Evolutionary conservation across 306 rosid genomes (phyloP), one percentile per base, ranked within the genome.

Genomic region (Medicago ruthenica): DNA sequence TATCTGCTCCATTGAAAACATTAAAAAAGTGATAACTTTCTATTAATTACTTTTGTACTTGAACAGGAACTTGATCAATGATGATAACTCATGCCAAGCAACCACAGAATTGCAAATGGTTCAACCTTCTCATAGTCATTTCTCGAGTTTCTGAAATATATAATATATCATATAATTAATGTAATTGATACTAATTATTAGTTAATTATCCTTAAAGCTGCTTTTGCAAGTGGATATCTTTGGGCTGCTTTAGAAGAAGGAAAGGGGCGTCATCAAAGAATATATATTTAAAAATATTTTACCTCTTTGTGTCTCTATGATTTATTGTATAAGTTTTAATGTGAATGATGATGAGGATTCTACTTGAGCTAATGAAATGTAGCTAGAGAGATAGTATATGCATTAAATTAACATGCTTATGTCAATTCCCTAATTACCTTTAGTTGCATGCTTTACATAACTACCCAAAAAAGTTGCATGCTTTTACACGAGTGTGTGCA

Each of bases 21-120:
- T 65, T 4, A 9, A 67, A 70, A 62, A 73, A 5, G 45, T 55
- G 17, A 36, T 9, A 1, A n/a, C n/a, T n/a, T n/a, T 57, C 11
- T 11, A 58, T 42, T 9, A 45, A 20, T 70, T 76, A 6, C 15
- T 64, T 81, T 81, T 78, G 48, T 58, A 7, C 18, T 24, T 27
- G 12, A 72, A 61, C 79, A 95, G 97, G 84, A 85, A 42, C 41
- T 4, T 90, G 85, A 87, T 89, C 24, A 86, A 75, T 14, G 96
- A 95, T 14, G 92, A 95, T 4, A 86, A 84, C 59, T 90, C 97
- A 15, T 90, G 97, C 85, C 98, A 90, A 85, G 88, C 97, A 22
- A 70, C 92, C 11, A 85, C 95, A 15, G 98, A 92, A 48, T 70
- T 92, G 69, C 98, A 95, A 69, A 90, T 90, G 89, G 79, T 90